Base-by-base conservation (phyloP, 495 filamentous ascomycete genomes). In the Aspergillus wentii region DNA sequence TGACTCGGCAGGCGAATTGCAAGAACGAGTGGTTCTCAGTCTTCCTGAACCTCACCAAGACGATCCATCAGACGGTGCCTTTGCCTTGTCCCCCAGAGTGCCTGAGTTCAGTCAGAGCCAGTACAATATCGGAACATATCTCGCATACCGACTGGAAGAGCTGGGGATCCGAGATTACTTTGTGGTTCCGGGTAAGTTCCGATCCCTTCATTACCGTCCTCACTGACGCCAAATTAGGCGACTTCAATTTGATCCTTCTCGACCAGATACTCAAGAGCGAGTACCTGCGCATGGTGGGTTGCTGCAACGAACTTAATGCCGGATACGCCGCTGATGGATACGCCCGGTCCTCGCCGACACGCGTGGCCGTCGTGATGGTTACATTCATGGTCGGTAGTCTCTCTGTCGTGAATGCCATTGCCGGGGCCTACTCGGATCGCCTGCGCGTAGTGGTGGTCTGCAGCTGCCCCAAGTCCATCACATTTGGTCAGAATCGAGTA, bases 321-420 rank as follows among this genome's bases (percentile, higher is more conserved):
- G 82, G 78, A 9, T 90, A 88, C 45, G 84, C 85, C 2, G 78
- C 83, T 8, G 85, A 90, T 58, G 85, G 83, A 8, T 88, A 88
- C 50, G 83, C 85, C 21, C 66, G 84, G 19, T 62, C 81, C 27
- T 39, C 30, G 7, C 11, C 23, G 3, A 79, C 80, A 38, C 80
- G 80, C n/a, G 75, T 88, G 21, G 68, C 68, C 6, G 84, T 84
- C 3, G 57, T 88, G 25, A 54, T 87, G 17, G 87, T 84, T 23
- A 85, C 85, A 0, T 88, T 83, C 38, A 83, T 85, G 20, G 83
- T 87, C 16, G 84, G 85, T 20, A 82, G 87, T 49, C 66, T 88
- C 1, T 84, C 79, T 1, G 77, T 80, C 27, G 51, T 87, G 30
- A 86, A 86, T 50, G 83, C 77, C 8, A 54, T 85, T 25, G 80